Conservation (phyloP, 495 filamentous ascomycete genomes). For the Sporormia fimetaria region DNA sequence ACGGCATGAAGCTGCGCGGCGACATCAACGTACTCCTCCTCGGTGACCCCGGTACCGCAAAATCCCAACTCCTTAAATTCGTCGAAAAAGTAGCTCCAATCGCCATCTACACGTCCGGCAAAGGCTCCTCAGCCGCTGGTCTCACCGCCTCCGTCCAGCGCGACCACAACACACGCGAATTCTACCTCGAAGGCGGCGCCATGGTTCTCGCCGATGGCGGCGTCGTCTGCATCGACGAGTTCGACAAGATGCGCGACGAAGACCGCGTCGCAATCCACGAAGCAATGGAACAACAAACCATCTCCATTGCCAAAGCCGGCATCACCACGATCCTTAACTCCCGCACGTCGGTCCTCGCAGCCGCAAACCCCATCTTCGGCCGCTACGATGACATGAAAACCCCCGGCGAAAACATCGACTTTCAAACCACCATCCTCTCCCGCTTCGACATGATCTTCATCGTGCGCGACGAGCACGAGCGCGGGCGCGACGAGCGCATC, state of each 20-base stretch:
- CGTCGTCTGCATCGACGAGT: constrained; percentile 98
- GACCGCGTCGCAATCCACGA: constrained; percentile 98
- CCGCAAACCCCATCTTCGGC: constrained; percentile 95
- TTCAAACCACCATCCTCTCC: constrained; percentile 96
- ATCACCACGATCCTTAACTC: constrained; percentile 98
- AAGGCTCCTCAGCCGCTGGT: constrained; percentile 97
- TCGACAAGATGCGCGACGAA: constrained; percentile 99
- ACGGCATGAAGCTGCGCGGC: constrained; percentile 96
- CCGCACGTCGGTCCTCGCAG: constrained; percentile 86
- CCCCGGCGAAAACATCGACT: constrained; percentile 98
- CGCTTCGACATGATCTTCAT: constrained; percentile 99
- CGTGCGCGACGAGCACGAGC: constrained; percentile 88
- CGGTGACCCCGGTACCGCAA: constrained; percentile 96
- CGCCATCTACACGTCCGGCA: constrained; percentile 97
- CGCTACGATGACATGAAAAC: constrained; percentile 97
- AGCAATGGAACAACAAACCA: constrained; percentile 99
- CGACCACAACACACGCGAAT: constrained; percentile 82
- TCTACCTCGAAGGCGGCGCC: constrained; percentile 95
- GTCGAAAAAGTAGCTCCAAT: constrained; percentile 95
- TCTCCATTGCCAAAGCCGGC: constrained; percentile 97
- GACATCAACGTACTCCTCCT: constrained; percentile 98
- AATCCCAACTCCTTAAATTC: constrained; percentile 95
- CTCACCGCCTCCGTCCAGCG: constrained; percentile 95
- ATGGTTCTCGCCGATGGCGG: constrained; percentile 98
- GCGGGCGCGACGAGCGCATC: constrained; percentile 80